Conservation (phyloP, 1,139 yeast species). For the Hyphopichia pseudoburtonii region DNA sequence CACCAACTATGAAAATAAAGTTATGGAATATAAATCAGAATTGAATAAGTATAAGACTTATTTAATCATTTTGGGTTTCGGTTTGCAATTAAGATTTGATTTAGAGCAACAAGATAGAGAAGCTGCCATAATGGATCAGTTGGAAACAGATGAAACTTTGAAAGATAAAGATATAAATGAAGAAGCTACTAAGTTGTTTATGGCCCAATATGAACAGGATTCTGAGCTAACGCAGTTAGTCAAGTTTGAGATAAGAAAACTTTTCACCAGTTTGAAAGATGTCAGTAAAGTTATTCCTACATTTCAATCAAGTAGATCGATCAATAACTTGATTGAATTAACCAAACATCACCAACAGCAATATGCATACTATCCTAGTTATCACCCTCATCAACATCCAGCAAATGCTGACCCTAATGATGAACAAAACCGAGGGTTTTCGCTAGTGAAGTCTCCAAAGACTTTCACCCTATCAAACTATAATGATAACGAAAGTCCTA, state of each 20-base stretch:
- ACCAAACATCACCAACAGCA: conserved; percentile 13
- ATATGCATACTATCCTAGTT: conserved; percentile 5
- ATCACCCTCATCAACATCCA: conserved; percentile 2
- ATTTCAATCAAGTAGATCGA: conserved; percentile 33
- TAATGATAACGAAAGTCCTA: conserved; percentile 40
- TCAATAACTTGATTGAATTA: conserved; percentile 27
- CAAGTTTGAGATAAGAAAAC: conserved; percentile 36
- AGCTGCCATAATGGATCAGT: conserved; percentile 6
- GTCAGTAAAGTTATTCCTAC: conserved; percentile 40
- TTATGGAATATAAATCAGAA: conserved; percentile 44
- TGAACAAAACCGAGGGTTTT: conserved; percentile 16
- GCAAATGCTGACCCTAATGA: conserved; percentile 4
- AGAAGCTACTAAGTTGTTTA: conserved; percentile 9
- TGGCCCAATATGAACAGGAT: conserved; percentile 13
- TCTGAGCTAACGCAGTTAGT: conserved; percentile 38
- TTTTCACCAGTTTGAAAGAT: conserved; percentile 37
- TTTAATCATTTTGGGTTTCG: conserved; percentile 46
- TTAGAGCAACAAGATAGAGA: conserved; percentile 35
- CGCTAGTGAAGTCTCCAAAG: conserved; percentile 45
- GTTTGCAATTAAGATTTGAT: conserved; percentile 47
- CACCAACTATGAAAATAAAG: conserved; percentile 40
- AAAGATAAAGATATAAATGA: conserved; percentile 6
- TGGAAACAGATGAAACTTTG: conserved; percentile 7
- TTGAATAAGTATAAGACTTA: conserved; percentile 47
- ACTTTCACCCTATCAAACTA: conserved; percentile 40